Conservation (phyloP, 2,329 filamentous ascomycete genomes). For the Sporothrix phasma region DNA sequence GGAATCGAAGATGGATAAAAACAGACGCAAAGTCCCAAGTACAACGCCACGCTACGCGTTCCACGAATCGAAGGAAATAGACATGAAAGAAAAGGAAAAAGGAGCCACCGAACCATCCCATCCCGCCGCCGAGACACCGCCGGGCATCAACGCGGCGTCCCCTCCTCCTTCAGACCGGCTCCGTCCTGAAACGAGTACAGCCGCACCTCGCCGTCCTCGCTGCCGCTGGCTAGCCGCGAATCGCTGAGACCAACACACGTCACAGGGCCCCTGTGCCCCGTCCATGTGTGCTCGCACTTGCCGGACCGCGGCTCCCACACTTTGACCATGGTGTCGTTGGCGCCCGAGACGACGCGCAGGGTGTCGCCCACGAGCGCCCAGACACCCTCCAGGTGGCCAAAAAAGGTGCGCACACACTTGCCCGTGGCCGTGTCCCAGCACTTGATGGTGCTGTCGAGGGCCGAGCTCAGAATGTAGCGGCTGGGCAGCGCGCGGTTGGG, state of each 20-base stretch:
- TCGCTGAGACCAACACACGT: conserved; percentile 91
- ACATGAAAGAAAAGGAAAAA: not conserved
- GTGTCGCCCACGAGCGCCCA: conserved; percentile 56
- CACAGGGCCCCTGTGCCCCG: conserved; percentile 80
- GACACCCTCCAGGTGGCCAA: conserved; percentile 91
- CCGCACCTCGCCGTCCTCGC: conserved; percentile 85
- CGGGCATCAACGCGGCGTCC: conserved; percentile 37
- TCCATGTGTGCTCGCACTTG: conserved; percentile 85
- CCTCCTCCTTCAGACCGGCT: conserved; percentile 35
- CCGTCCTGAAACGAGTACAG: conserved; percentile 64
- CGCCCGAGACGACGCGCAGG: conserved; percentile 68
- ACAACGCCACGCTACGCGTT: not conserved
- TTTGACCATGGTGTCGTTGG: conserved; percentile 92
- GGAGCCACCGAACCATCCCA: not conserved
- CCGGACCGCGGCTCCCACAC: conserved; percentile 87
- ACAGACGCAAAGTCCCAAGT: not conserved
- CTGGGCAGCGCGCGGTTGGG: conserved; percentile 62
- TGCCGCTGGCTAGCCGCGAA: conserved; percentile 77
- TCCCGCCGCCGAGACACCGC: not conserved
- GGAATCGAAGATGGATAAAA: not conserved
- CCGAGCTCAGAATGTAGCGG: conserved; percentile 85
- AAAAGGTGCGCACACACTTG: conserved; percentile 81
- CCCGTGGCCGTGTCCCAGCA: conserved; percentile 84
- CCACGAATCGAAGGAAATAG: not conserved
- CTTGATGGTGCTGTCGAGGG: conserved; percentile 81